A percentile compares a stretch with the other conserved stretches of the same genome.
These are phyloP conservation scores for Yamadazyma trypodendri DNA, from an alignment of 1,139 yeast species.

Conservation along the genomic window DNA sequence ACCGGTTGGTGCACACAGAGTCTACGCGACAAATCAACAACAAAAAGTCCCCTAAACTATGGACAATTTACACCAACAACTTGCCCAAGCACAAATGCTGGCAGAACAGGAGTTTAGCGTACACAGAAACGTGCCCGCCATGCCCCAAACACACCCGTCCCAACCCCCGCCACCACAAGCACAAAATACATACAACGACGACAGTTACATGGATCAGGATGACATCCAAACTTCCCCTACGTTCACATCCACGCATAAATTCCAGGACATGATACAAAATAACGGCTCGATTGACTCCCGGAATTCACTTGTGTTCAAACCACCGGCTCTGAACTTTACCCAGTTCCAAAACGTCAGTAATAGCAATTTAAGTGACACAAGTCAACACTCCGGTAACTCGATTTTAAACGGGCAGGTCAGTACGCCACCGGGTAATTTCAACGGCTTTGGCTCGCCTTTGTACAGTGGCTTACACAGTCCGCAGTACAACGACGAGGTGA, in stretches of 20 bases:
- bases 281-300: slow-evolving; percentile 30
- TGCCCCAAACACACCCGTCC: too few relatives aligned
- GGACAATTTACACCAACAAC: slow-evolving; percentile 13
- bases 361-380: slow-evolving; percentile 31
- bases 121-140: background rate
- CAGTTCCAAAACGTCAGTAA: slow-evolving; percentile 42
- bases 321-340: slow-evolving; percentile 41
- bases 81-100: slow-evolving; percentile 14
- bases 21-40: slow-evolving; percentile 3
- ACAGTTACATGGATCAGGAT: slow-evolving; percentile 46
- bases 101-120: slow-evolving; percentile 11
- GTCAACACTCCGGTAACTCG: slow-evolving; percentile 12
- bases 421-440: slow-evolving; percentile 19
- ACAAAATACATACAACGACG: slow-evolving; percentile 18
- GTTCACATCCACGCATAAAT: slow-evolving; percentile 13
- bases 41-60: slow-evolving; percentile 2
- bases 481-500: slow-evolving; percentile 20
- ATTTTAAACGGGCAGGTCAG: slow-evolving; percentile 1
- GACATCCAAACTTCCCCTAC: slow-evolving; percentile 20
- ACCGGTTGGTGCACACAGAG: background rate
- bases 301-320: slow-evolving; percentile 36
- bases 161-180: background rate
- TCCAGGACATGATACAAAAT: slow-evolving; percentile 15
- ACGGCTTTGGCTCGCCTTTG: background rate
- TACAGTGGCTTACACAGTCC: slow-evolving; percentile 8